Base-by-base conservation (phyloP, 164 flowering plant species). In the Magnolia changhungtana region DNA sequence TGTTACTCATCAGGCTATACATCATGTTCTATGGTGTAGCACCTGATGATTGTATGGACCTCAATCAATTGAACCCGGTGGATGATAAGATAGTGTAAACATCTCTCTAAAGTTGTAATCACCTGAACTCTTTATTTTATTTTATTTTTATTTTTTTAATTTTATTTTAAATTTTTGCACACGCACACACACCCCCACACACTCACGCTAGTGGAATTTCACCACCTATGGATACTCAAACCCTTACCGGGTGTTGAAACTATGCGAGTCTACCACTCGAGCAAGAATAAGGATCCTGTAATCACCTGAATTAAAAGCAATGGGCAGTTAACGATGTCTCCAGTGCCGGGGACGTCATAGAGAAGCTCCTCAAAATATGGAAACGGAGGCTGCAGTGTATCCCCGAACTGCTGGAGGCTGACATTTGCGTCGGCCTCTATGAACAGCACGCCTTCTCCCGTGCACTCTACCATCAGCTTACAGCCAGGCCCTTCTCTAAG, bases 381-480 rank as follows among this genome's bases (percentile, higher is more conserved):
- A 63, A 86, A 87, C 8, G 89, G 89, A 20, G 89, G 89, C 70
- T 76, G 82, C 21, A 83, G 89, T 0, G 74, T 73, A 50, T 83
- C 83, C 0, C 86, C 85, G 50, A 85, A 83, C 67, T 85, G 67
- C 59, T 79, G 24, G 7, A 87, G 72, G 67, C 50, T 52, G 7
- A 79, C 78, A 63, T 79, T 74, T 1, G 84, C 84, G 16, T 81
- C 81, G 19, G 75, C 81, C 75, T 76, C 84, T 6, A 81, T 70
- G 65, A 81, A 81, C 72, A 78, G 10, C 8, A 81, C 75, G 16
- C 84, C 84, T 63, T 81, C 81, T 0, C 81, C 84, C 1, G 76
- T 79, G 79, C 84, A 81, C 65, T 80, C 83, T 50, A 80, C 83
- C 24, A 29, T 61, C 9, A 83, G 75, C 66, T 80, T 80, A 63